Base-by-base conservation (phyloP, 768 basidiomycete genomes). In the Erythrobasidium yunnanense region DNA sequence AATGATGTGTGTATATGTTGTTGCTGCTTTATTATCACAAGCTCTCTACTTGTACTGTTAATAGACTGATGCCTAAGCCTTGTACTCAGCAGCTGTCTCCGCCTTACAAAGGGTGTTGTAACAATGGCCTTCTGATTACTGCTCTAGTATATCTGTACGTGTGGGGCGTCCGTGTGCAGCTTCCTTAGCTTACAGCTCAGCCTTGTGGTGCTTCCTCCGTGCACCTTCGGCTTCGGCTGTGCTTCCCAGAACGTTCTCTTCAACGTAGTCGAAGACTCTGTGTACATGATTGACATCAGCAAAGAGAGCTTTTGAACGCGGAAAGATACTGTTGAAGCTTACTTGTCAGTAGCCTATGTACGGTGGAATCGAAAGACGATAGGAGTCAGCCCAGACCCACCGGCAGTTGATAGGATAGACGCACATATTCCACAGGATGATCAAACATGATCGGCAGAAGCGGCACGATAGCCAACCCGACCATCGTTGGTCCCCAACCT, bases 401-500 rank as follows among this genome's bases (percentile, higher is more conserved):
- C 13, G 18, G 18, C 29, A 22, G 20, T n/a, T n/a, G n/a, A n/a
- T n/a, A n/a, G n/a, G n/a, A 23, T 13, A 20, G 18, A n/a, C 56
- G 17, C 33, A 58, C 60, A 13, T 29, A 29, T 25, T 63, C 60
- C n/a, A 63, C 60, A 4, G 60, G 60, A 51, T 63, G 60, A 35
- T 66, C 65, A 47, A 66, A 66, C 53, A 66, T 66, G 22, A 66
- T 32, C 5, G 65, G 65, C 27, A 66, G 53, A 2, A 45, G 35
- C 11, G 65, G 65, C 6, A 66, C 55, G 15, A 56, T 66, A 29
- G 55, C 53, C 18, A 66, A 29, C 22, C 65, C 65, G 25, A 66
- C 53, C 8, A 33, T 55, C 23, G 65, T 66, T 8, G 65, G 65
- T 3, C 65, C 65, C 68, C 46, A 53, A 66, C 72, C 68, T 73